A percentile compares a stretch with the other conserved stretches of the same genome.
These are phyloP conservation scores for Lasiodiplodia sp. DNA, from an alignment of 2,329 filamentous ascomycete genomes.

Conservation along the genomic window DNA sequence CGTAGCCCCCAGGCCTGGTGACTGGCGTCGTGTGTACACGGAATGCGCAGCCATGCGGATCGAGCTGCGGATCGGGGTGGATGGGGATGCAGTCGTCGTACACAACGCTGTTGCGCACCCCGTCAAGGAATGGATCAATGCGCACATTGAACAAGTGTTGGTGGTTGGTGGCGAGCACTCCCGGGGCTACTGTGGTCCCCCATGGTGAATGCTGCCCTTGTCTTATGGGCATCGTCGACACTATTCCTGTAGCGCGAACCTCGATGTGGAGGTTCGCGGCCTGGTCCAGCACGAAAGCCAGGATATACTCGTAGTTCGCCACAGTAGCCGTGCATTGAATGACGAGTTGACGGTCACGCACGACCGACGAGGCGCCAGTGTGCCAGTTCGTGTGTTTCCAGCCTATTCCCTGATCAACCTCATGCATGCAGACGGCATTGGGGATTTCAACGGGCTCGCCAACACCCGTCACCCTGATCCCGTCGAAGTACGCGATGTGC, in stretches of 20 bases:
- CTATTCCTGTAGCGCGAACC: conserved; percentile 70
- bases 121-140: conserved; percentile 70
- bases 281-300: conserved; percentile 70
- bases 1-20: conserved; percentile 56
- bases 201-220: conserved; percentile 61
- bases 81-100: conserved; percentile 62
- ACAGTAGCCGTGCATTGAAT: conserved; percentile 73
- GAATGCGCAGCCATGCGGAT: conserved; percentile 69
- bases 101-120: conserved; percentile 61
- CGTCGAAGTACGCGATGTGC: conserved; percentile 71
- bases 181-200: conserved; percentile 69
- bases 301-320: conserved; percentile 75
- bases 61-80: conserved; percentile 59
- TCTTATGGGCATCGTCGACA: conserved; percentile 68
- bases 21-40: conserved; percentile 59
- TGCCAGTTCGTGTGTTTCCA: conserved; percentile 77
- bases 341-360: conserved; percentile 68
- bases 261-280: conserved; percentile 68
- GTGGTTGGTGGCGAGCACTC: conserved; percentile 72
- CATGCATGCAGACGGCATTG: conserved; percentile 73
- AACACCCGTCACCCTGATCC: conserved; percentile 59
- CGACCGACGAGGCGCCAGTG: conserved; percentile 67
- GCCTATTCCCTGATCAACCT: conserved; percentile 72
- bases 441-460: conserved; percentile 62
- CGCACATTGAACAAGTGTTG: conserved; percentile 73